phyloP scores from a whole-genome alignment of 1,284 basidiomycete genomes.

The Moesziomyces antarcticus region DNA sequence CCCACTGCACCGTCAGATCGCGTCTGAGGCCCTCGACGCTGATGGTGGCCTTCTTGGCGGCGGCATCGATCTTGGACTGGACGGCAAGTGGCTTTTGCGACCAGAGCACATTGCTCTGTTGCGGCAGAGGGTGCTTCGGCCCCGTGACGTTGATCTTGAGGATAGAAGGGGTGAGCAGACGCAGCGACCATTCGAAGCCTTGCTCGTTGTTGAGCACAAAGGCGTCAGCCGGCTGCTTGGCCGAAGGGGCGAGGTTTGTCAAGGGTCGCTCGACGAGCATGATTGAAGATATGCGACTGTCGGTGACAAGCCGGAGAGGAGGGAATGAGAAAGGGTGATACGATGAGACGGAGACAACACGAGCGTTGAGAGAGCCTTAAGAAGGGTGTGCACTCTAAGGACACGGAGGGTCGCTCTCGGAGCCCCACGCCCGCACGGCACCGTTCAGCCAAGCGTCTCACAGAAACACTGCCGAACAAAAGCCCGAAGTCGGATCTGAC shows the following conservation, averaged over 20 bases:
- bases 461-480: neutral
- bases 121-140: conserved; percentile 67
- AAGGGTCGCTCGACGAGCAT: conserved; percentile 48
- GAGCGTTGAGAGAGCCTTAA: conserved; percentile 1
- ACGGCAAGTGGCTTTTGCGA: conserved; percentile 49
- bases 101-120: conserved; percentile 68
- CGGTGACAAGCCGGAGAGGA: conserved; percentile 1
- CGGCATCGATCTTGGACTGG: conserved; percentile 56
- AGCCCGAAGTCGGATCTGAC: too few species aligned
- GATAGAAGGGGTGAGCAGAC: conserved; percentile 65
- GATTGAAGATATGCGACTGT: conserved; percentile 1
- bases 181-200: conserved; percentile 66
- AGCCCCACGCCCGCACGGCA: neutral
- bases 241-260: conserved; percentile 24
- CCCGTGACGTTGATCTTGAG: conserved; percentile 67
- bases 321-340: neutral
- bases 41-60: conserved; percentile 33
- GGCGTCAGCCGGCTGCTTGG: conserved; percentile 25
- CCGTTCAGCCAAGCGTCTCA: neutral
- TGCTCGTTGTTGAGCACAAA: conserved; percentile 51
- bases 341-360: neutral
- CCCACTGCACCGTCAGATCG: conserved; percentile 40
- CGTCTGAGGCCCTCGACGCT: conserved; percentile 43
- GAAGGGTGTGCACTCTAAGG: neutral
- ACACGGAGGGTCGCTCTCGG: neutral